phyloP scores from a whole-genome alignment of 2,329 filamentous ascomycete genomes.

The Cercospora brassicicola region DNA sequence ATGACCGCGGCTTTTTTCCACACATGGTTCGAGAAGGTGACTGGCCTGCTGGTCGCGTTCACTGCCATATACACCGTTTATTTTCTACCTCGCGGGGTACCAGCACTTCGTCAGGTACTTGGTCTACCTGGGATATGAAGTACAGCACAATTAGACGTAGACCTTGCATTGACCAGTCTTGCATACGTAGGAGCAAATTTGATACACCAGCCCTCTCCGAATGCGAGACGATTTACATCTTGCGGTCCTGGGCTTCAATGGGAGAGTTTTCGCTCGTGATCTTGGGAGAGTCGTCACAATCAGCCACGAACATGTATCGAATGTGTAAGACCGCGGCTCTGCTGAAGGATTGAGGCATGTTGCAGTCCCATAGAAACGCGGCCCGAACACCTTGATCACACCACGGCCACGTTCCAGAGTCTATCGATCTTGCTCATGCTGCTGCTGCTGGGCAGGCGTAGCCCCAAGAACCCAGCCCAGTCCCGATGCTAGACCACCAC shows the following conservation, averaged over 20 bases:
- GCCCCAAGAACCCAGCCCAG: conserved; percentile 65
- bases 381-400: not conserved
- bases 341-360: not conserved
- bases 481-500: conserved; percentile 61
- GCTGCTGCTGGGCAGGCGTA: conserved; percentile 31
- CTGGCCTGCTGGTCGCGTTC: conserved; percentile 52
- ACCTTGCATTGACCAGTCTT: not conserved
- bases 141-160: not conserved
- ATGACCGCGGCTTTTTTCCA: conserved; percentile 99
- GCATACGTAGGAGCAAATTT: not conserved
- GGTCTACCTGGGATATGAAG: conserved; percentile 48
- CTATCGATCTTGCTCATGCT: conserved; percentile 9
- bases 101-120: conserved; percentile 44
- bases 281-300: not conserved
- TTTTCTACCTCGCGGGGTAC: conserved; percentile 50
- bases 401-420: not conserved
- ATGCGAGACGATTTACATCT: not conserved
- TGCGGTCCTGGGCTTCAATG: not conserved
- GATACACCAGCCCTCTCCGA: not conserved
- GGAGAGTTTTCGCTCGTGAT: not conserved
- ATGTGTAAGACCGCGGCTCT: not conserved
- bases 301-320: not conserved
- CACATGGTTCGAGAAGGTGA: conserved; percentile 92
- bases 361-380: not conserved
- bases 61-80: conserved; percentile 49